Evolutionary conservation across 1,284 basidiomycete genomes (phyloP).

Genomic region (Rhodotorula sp.): DNA sequence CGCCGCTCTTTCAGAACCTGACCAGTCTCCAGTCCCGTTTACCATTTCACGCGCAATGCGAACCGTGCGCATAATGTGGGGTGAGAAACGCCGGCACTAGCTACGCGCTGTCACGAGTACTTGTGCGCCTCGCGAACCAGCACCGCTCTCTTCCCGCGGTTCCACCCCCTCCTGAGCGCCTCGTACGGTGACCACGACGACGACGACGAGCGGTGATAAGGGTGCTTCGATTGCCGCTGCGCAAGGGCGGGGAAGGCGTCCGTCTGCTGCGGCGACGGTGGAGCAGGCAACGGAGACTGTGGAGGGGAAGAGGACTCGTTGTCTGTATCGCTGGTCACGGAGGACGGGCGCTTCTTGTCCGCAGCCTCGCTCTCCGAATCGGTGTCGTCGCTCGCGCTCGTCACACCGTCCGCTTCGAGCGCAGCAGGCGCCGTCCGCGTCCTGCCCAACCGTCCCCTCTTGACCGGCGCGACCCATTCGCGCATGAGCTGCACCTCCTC

Average conservation of each 20-base stretch:
- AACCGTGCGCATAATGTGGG: too few relatives aligned
- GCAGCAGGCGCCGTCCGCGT: neutral
- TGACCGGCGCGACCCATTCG: neutral
- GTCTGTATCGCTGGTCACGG: constrained; percentile 7
- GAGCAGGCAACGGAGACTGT: neutral
- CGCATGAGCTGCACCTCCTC: constrained; percentile 1
- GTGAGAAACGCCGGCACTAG: too few relatives aligned
- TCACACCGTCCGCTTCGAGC: neutral
- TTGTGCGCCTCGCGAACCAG: neutral
- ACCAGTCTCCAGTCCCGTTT: too few relatives aligned
- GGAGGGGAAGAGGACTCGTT: neutral
- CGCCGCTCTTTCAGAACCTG: too few relatives aligned
- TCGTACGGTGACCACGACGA: too few relatives aligned
- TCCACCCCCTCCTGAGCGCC: neutral
- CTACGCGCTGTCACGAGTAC: too few relatives aligned
- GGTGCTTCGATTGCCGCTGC: neutral
- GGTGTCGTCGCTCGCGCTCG: neutral
- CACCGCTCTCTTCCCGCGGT: too few relatives aligned
- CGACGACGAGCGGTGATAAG: neutral
- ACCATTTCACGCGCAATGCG: too few relatives aligned
- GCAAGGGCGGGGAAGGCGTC: neutral
- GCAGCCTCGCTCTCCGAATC: too few relatives aligned
- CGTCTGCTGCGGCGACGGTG: too few relatives aligned
- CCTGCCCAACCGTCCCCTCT: neutral
- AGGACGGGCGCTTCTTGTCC: neutral